phyloP scores from a whole-genome alignment of 2,329 filamentous ascomycete species.

The Exophiala calicioides region DNA sequence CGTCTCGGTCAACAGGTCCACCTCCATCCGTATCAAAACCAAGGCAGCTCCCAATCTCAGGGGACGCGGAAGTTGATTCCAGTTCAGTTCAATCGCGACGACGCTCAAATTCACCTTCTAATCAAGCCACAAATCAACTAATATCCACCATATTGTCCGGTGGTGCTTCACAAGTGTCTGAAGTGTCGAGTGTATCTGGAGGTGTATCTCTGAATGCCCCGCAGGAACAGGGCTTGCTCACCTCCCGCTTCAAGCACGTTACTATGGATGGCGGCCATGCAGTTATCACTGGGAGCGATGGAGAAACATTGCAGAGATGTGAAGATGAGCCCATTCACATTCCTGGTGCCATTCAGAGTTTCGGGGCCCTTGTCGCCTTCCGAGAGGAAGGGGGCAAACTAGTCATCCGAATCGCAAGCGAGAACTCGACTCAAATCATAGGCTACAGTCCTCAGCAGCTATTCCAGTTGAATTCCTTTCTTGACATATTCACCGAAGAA shows the following conservation, averaged over 20 bases:
- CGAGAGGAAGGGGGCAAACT: constrained; percentile 72
- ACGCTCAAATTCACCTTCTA: neutral
- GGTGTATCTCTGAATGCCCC: constrained; percentile 11
- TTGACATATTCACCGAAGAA: constrained; percentile 81
- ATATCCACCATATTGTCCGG: constrained; percentile 17
- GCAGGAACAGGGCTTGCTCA: constrained; percentile 52
- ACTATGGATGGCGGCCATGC: constrained; percentile 76
- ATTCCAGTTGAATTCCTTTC: constrained; percentile 73
- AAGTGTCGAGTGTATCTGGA: constrained; percentile 22
- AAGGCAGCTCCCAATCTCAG: too few relatives aligned
- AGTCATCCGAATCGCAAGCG: constrained; percentile 71
- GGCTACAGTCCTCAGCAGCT: constrained; percentile 76
- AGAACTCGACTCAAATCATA: constrained; percentile 74
- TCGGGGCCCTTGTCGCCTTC: constrained; percentile 74
- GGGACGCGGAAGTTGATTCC: neutral
- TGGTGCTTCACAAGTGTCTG: constrained; percentile 18
- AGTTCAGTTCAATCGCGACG: neutral
- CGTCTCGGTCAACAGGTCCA: too few relatives aligned
- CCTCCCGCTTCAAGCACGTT: constrained; percentile 75
- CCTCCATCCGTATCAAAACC: too few relatives aligned
- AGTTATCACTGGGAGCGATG: constrained; percentile 77
- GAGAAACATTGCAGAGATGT: constrained; percentile 71
- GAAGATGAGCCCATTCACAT: constrained; percentile 91
- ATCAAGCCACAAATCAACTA: constrained; percentile 9
- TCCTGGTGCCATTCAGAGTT: constrained; percentile 77